Evolutionary conservation across 495 filamentous ascomycete genomes (phyloP), one percentile per base, ranked within the genome.

Genomic region (Trichoderma parareesei): DNA sequence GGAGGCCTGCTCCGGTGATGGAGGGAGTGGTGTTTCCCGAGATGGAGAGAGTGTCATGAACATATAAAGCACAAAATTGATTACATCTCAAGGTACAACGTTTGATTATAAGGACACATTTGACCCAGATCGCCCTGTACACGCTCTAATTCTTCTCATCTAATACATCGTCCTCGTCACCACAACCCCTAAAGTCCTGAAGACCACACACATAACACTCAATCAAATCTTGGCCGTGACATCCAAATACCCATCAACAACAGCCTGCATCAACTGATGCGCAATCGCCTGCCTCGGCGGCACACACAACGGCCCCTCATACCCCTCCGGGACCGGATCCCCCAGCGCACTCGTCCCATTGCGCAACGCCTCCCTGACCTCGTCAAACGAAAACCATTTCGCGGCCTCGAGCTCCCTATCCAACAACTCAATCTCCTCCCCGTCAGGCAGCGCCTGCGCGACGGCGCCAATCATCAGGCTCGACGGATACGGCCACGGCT

Each of bases 401-500:
- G 95, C 95, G 78, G 91, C 86, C 71, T 92, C 90, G 62, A 98
- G 74, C 79, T 98, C 95, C 0, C 90, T 89, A 67, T 98, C 94
- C 77, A 98, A 86, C 35, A 98, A 74, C 69, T 85, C 81, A 67
- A 98, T 90, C 62, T 76, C 82, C 81, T 98, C 95, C 16, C 90
- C 90, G 1, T 81, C 84, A 0, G 89, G 86, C 37, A 88, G 75
- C 14, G 92, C 91, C 79, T 98, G 93, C 6, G 86, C 95, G 68
- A 98, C 85, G 3, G 92, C 87, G 0, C 94, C 95, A 69, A 98
- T 94, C 94, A 98, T 98, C 69, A 98, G 73, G 70, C 89, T 97
- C 7, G 90, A 90, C 1, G 79, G 79, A 65, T 77, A 81, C 4
- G 79, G 79, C 79, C 79, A 82, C 8, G 94, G 94, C 77, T 98